Percentiles rank a stretch among this genome's conserved stretches.
These are phyloP conservation scores for Helicocarpus griseus DNA, from an alignment of 2,329 filamentous ascomycete genomes.

Conservation along the genomic window DNA sequence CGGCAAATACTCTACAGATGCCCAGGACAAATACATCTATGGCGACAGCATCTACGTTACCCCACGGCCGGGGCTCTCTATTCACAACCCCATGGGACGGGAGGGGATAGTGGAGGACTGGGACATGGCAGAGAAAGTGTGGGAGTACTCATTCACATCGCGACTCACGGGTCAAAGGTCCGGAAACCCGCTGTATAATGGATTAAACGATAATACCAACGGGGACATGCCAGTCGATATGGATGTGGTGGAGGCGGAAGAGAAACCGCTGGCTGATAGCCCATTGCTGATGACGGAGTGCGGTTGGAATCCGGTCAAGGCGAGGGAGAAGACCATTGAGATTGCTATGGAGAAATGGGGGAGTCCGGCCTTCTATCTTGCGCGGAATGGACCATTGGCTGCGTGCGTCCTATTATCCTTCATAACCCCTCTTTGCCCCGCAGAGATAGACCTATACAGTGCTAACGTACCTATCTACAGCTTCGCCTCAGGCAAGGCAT, in stretches of 20 bases:
- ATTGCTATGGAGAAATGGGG: constrained; percentile 97
- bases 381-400: constrained; percentile 77
- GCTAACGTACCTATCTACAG: constrained; percentile 20
- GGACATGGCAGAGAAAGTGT: constrained; percentile 80
- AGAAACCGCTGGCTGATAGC: constrained; percentile 79
- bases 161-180: constrained; percentile 70
- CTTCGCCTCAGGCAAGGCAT: constrained; percentile 87
- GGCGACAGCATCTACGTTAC: constrained; percentile 85
- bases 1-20: constrained; percentile 48
- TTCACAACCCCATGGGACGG: constrained; percentile 82
- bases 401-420: constrained; percentile 42
- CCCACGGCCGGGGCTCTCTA: constrained; percentile 64
- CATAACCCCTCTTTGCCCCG: constrained; percentile 1
- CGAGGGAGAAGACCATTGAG: constrained; percentile 88
- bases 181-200: constrained; percentile 62
- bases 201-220: constrained; percentile 61
- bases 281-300: constrained; percentile 90
- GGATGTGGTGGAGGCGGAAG: constrained; percentile 51
- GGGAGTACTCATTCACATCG: constrained; percentile 87
- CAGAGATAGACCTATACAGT: not conserved
- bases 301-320: constrained; percentile 80
- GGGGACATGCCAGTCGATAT: constrained; percentile 50
- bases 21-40: constrained; percentile 55
- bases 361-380: constrained; percentile 87
- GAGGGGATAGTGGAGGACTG: constrained; percentile 93